A percentile compares a stretch with the other conserved stretches of the same genome.
These are phyloP conservation scores for Xerocomus potaroensis DNA, from an alignment of 768 basidiomycete genomes.

Conservation along the genomic window DNA sequence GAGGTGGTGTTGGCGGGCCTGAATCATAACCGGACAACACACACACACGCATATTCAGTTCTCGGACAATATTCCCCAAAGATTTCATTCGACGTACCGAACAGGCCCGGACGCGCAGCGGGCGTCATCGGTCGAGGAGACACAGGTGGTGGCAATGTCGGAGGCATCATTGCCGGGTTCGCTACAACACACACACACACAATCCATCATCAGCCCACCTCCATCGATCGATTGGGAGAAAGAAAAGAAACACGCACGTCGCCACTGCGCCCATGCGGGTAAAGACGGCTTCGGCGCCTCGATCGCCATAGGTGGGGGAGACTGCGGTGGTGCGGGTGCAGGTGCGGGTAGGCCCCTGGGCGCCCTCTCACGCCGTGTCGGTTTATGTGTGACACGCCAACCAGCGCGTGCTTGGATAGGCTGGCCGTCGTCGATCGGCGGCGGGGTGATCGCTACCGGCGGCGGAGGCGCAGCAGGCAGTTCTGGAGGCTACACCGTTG, in stretches of 20 bases:
- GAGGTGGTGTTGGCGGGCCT: slow-evolving; percentile 32
- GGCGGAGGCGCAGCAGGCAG: slow-evolving; percentile 35
- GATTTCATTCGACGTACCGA: slow-evolving; percentile 42
- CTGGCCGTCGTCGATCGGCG: slow-evolving; percentile 44
- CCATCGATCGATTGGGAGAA: too few species aligned
- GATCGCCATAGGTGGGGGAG: slow-evolving; percentile 27
- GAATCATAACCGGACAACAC: not conserved
- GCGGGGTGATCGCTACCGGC: slow-evolving; percentile 40
- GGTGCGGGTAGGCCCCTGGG: slow-evolving; percentile 40
- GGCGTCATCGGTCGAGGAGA: slow-evolving; percentile 39
- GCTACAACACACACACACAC: slow-evolving; percentile 35
- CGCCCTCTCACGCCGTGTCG: slow-evolving; percentile 48
- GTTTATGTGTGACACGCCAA: slow-evolving; percentile 72
- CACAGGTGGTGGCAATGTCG: slow-evolving; percentile 37
- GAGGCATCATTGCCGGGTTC: slow-evolving; percentile 60
- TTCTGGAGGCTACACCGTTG: slow-evolving; percentile 33
- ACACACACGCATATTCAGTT: too few species aligned
- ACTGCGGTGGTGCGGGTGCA: slow-evolving; percentile 17
- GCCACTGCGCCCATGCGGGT: slow-evolving; percentile 86
- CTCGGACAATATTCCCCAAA: too few species aligned
- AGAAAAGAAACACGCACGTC: slow-evolving; percentile 44
- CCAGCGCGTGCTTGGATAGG: slow-evolving; percentile 55
- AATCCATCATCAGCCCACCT: not conserved
- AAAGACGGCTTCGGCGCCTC: slow-evolving; percentile 47
- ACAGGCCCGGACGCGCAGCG: slow-evolving; percentile 56